Evolutionary conservation across 2,329 filamentous ascomycete species (phyloP).

Genomic region (Neopestalotiopsis sp.): DNA sequence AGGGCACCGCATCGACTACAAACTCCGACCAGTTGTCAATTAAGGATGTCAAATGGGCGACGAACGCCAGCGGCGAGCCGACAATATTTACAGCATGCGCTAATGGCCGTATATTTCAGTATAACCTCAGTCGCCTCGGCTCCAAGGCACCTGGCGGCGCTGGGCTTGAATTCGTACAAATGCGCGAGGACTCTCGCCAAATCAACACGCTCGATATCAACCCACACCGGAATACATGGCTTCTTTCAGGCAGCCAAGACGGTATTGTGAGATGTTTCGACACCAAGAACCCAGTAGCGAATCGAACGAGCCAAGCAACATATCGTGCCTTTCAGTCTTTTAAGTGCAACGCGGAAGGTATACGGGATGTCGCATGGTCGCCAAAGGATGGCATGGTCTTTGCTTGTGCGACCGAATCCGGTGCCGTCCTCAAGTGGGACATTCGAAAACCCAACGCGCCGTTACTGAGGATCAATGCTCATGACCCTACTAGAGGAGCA

Average conservation of each 20-base stretch:
- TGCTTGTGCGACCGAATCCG: slow-evolving; percentile 68
- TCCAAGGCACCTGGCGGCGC: slow-evolving; percentile 44
- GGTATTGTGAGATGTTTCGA: slow-evolving; percentile 68
- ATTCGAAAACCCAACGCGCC: slow-evolving; percentile 59
- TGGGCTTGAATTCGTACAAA: slow-evolving; percentile 61
- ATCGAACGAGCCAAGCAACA: slow-evolving; percentile 52
- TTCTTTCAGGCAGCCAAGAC: slow-evolving; percentile 69
- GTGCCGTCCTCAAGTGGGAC: slow-evolving; percentile 69
- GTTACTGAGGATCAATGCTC: slow-evolving; percentile 63
- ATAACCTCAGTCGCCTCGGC: slow-evolving; percentile 60
- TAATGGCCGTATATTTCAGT: slow-evolving; percentile 68
- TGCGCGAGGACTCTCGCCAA: slow-evolving; percentile 65
- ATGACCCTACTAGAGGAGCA: slow-evolving; percentile 59
- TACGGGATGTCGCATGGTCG: slow-evolving; percentile 70
- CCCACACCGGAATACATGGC: slow-evolving; percentile 60
- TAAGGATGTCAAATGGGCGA: slow-evolving; percentile 64
- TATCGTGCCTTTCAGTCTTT: slow-evolving; percentile 54
- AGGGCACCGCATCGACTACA: slow-evolving; percentile 43
- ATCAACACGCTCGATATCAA: slow-evolving; percentile 69
- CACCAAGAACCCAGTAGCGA: slow-evolving; percentile 52
- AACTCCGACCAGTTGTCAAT: slow-evolving; percentile 65
- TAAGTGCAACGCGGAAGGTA: slow-evolving; percentile 58
- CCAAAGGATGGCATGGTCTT: slow-evolving; percentile 65
- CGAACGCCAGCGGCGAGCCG: slow-evolving; percentile 48
- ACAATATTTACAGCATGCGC: slow-evolving; percentile 67